A percentile compares a stretch with the other conserved stretches of the same genome.
These are phyloP conservation scores for Diaporthe helianthi DNA, from an alignment of 2,329 filamentous ascomycete species.

Conservation along the genomic window DNA sequence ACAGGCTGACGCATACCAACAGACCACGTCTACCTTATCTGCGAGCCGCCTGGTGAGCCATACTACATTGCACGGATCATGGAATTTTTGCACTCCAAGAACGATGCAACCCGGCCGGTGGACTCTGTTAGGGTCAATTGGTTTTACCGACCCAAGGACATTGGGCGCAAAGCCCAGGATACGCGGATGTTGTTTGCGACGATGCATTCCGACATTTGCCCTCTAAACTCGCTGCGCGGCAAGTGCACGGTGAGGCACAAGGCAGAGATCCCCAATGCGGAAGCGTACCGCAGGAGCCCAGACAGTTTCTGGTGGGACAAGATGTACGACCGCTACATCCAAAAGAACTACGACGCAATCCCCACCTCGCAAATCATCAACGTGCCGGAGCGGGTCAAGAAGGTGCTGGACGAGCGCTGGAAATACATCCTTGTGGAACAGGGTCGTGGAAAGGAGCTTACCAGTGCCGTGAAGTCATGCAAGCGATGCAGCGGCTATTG, in stretches of 20 bases:
- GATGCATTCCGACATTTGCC: constrained; percentile 98
- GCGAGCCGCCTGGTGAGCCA: constrained; percentile 95
- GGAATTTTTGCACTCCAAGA: constrained; percentile 90
- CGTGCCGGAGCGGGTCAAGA: constrained; percentile 93
- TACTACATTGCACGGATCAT: constrained; percentile 98
- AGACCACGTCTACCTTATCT: constrained; percentile 92
- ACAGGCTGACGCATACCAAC: constrained; percentile 15
- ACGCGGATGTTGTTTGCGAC: constrained; percentile 91
- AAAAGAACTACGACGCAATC: constrained; percentile 96
- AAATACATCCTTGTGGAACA: constrained; percentile 95
- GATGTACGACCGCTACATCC: constrained; percentile 97
- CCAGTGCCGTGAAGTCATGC: constrained; percentile 93
- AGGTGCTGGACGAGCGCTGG: constrained; percentile 94
- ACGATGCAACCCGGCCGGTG: constrained; percentile 74
- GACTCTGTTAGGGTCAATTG: constrained; percentile 96
- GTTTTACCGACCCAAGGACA: constrained; percentile 97
- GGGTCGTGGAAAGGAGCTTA: constrained; percentile 91
- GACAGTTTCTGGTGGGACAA: constrained; percentile 98
- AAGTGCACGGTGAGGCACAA: constrained; percentile 92
- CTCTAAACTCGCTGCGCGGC: constrained; percentile 88
- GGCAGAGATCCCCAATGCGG: constrained; percentile 82
- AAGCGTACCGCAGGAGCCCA: constrained; percentile 82
- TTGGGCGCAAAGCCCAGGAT: constrained; percentile 89
- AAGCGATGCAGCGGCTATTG: constrained; percentile 92
- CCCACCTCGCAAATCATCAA: constrained; percentile 93